Percentiles rank a stretch among this genome's conserved stretches.
phyloP scores from a whole-genome alignment of 805 yeast species.

The Wickerhamiella nectarea region DNA sequence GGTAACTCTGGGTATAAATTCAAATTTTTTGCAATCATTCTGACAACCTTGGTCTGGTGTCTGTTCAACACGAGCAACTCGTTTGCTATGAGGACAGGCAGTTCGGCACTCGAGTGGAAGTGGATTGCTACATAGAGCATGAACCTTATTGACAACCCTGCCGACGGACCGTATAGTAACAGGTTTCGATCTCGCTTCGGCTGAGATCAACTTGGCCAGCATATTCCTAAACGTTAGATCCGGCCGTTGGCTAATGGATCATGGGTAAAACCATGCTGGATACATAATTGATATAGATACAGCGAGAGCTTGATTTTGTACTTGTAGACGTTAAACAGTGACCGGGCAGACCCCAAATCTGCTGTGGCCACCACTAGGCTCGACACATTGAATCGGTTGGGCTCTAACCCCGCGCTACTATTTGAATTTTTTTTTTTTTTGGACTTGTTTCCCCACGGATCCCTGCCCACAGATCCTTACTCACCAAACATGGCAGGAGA shows the following conservation, averaged over 20 bases:
- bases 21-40: background rate
- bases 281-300: conserved; percentile 35
- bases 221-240: conserved; percentile 99
- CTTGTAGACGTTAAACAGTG: too few relatives aligned
- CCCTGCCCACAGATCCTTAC: too few relatives aligned
- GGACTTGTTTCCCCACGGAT: too few relatives aligned
- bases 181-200: conserved; percentile 41
- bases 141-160: conserved; percentile 52
- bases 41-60: conserved; percentile 7
- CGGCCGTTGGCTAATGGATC: conserved; percentile 85
- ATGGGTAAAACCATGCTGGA: conserved; percentile 99
- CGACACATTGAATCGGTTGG: too few relatives aligned
- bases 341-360: too few relatives aligned
- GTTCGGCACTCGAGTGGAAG: conserved; percentile 27
- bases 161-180: conserved; percentile 85
- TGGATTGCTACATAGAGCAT: conserved; percentile 20
- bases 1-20: conserved; percentile 3
- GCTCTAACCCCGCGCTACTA: too few relatives aligned
- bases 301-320: background rate
- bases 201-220: conserved; percentile 66
- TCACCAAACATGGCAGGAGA: conserved; percentile 4
- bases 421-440: too few relatives aligned
- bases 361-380: too few relatives aligned
- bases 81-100: conserved; percentile 13
- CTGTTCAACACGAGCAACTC: conserved; percentile 4